Conservation (phyloP, 2,329 filamentous ascomycete genomes). For the Pyrenophora tritici-repentis region DNA sequence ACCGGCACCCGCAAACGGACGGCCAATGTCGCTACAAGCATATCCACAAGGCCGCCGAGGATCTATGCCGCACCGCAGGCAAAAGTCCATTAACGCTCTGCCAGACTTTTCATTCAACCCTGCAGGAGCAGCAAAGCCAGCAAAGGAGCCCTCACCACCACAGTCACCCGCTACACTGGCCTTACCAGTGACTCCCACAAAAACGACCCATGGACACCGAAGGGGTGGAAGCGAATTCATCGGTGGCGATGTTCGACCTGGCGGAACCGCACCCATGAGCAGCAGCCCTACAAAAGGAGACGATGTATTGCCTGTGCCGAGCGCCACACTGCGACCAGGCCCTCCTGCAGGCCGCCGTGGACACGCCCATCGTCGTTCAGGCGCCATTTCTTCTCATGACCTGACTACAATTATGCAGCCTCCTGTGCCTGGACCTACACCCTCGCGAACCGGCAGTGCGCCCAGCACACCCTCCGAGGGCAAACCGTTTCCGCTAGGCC, state of each 20-base stretch:
- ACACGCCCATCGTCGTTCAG: slow-evolving; percentile 80
- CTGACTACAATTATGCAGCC: slow-evolving; percentile 71
- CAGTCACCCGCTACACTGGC: slow-evolving; percentile 46
- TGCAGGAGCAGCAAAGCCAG: slow-evolving; percentile 43
- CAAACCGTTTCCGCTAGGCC: slow-evolving; percentile 44
- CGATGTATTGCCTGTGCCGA: slow-evolving; percentile 61
- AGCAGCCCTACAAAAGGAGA: slow-evolving; percentile 72
- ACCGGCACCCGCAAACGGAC: slow-evolving; percentile 42
- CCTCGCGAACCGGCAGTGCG: slow-evolving; percentile 65
- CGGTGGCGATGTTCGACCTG: slow-evolving; percentile 65
- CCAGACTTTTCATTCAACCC: slow-evolving; percentile 58
- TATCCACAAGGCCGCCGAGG: slow-evolving; percentile 42
- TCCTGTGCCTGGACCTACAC: slow-evolving; percentile 43
- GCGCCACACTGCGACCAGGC: slow-evolving; percentile 54
- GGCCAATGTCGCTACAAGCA: slow-evolving; percentile 46
- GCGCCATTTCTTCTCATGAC: slow-evolving; percentile 82
- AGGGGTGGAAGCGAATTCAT: slow-evolving; percentile 87
- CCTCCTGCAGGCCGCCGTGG: slow-evolving; percentile 64
- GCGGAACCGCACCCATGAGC: slow-evolving; percentile 64
- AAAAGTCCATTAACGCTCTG: slow-evolving; percentile 51
- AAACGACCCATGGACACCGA: slow-evolving; percentile 65
- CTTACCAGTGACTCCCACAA: slow-evolving; percentile 54
- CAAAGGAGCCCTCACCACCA: slow-evolving; percentile 42
- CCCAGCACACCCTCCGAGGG: slow-evolving; percentile 64
- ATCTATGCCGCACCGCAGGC: slow-evolving; percentile 43